A percentile compares a stretch with the other conserved stretches of the same genome.
phyloP scores from a whole-genome alignment of 2,329 filamentous ascomycete species.

The Fusarium mundagurra region DNA sequence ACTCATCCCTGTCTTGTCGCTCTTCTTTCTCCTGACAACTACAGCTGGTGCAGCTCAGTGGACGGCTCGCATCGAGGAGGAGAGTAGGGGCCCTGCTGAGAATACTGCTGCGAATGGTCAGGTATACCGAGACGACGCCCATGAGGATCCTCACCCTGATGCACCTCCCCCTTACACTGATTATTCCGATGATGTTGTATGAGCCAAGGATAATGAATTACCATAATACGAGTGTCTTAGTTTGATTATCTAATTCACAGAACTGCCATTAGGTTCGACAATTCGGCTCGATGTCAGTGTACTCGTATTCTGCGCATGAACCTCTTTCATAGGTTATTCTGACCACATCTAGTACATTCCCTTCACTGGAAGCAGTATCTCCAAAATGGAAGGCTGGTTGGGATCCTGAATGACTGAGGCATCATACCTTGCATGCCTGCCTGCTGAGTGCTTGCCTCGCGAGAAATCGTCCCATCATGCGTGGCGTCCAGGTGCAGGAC shows the following conservation, averaged over 20 bases:
- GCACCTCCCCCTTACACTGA: constrained; percentile 46
- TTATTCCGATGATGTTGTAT: constrained; percentile 45
- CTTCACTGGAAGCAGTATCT: neutral
- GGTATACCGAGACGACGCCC: constrained; percentile 3
- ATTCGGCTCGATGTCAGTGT: neutral
- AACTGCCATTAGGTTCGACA: neutral
- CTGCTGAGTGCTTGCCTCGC: neutral
- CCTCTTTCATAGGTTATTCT: neutral
- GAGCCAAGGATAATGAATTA: neutral
- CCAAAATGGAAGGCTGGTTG: neutral
- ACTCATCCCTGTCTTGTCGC: constrained; percentile 89
- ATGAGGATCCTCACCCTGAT: constrained; percentile 29
- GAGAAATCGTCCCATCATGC: neutral
- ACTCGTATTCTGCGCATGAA: neutral
- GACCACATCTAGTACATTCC: neutral
- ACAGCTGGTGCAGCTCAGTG: constrained; percentile 87
- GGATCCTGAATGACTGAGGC: neutral
- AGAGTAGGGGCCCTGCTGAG: constrained; percentile 46
- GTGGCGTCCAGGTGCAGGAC: neutral
- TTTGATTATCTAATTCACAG: neutral
- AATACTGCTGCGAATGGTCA: constrained; percentile 15
- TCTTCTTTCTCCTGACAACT: constrained; percentile 92
- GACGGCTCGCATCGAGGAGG: constrained; percentile 80
- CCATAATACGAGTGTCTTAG: neutral
- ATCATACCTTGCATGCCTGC: neutral